These are phyloP conservation scores for Kernera saxatilis DNA, from an alignment of 345 rosid species.

Conservation along the genomic window DNA sequence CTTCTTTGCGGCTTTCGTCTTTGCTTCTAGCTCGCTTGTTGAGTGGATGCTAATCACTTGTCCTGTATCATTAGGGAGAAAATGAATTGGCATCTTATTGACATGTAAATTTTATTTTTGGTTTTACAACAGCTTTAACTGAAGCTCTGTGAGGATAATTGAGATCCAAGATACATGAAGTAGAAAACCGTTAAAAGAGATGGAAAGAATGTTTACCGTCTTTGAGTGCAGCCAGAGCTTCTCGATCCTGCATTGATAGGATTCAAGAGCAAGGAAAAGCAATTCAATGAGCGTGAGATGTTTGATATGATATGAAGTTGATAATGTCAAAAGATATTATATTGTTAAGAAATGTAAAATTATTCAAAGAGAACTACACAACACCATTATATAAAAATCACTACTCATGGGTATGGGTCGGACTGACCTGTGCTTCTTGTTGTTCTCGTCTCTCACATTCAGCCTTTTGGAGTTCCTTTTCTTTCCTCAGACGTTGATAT, in stretches of 20 bases:
- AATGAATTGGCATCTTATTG: background rate
- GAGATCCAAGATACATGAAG: conserved; percentile 1
- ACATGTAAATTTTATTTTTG: background rate
- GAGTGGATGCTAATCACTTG: conserved; percentile 70
- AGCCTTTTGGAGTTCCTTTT: conserved; percentile 51
- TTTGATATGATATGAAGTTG: background rate
- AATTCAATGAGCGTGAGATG: conserved; percentile 5
- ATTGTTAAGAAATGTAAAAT: background rate
- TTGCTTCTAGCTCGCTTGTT: conserved; percentile 56
- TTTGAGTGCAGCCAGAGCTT: conserved; percentile 52
- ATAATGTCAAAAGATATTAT: background rate
- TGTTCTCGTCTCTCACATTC: conserved; percentile 40
- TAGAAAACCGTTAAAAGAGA: background rate
- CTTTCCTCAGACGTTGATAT: conserved; percentile 64
- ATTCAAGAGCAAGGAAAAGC: conserved; percentile 7
- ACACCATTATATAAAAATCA: background rate
- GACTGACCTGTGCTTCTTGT: conserved; percentile 48
- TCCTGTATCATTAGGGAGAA: conserved; percentile 39
- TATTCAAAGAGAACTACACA: background rate
- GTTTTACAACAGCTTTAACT: background rate
- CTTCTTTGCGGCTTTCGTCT: conserved; percentile 57
- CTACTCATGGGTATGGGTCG: background rate
- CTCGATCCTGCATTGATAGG: conserved; percentile 50
- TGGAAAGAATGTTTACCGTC: conserved; percentile 47
- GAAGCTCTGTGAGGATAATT: conserved; percentile 29